Evolutionary conservation across 345 rosid genomes (phyloP).

Genomic region (Garcia nutans): DNA sequence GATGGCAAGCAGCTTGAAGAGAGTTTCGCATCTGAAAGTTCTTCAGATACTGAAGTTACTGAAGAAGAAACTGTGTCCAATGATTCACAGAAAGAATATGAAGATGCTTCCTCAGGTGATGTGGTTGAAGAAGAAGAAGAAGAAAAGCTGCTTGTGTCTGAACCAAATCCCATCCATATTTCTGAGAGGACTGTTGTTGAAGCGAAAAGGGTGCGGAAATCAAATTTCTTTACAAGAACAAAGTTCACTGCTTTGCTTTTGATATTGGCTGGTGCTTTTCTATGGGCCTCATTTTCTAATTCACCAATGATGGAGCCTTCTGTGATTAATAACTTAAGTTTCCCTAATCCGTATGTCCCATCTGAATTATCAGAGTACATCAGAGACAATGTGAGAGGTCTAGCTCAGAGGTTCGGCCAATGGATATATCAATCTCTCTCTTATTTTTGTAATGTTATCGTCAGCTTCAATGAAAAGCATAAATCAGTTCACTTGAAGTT

Average conservation of each 20-base stretch:
- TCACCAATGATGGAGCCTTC: conserved; percentile 30
- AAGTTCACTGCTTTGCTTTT: conserved; percentile 48
- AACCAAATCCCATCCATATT: conserved; percentile 13
- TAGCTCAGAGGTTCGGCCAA: conserved; percentile 37
- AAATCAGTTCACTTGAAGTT: conserved; percentile 37
- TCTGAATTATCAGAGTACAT: conserved; percentile 40
- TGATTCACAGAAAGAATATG: conserved; percentile 42
- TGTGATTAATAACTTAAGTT: conserved; percentile 32
- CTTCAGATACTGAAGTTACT: conserved; percentile 48
- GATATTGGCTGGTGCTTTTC: conserved; percentile 30
- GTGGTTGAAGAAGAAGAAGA: conserved; percentile 29
- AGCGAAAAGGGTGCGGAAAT: conserved; percentile 32
- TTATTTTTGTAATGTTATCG: conserved; percentile 34
- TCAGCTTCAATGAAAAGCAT: conserved; percentile 28
- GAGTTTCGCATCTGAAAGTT: conserved; percentile 45
- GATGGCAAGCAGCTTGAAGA: conserved; percentile 53
- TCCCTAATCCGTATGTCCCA: conserved; percentile 37
- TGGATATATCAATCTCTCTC: conserved; percentile 36
- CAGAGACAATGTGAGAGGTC: conserved; percentile 28
- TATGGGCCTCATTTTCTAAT: conserved; percentile 35
- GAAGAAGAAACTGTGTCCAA: conserved; percentile 47
- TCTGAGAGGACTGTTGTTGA: conserved; percentile 19
- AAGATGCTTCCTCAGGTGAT: conserved; percentile 31
- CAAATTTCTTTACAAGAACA: conserved; percentile 32
- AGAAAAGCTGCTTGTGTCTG: conserved; percentile 18